Base-by-base conservation (phyloP, 2,329 filamentous ascomycete genomes). In the Metarhizium sp. region DNA sequence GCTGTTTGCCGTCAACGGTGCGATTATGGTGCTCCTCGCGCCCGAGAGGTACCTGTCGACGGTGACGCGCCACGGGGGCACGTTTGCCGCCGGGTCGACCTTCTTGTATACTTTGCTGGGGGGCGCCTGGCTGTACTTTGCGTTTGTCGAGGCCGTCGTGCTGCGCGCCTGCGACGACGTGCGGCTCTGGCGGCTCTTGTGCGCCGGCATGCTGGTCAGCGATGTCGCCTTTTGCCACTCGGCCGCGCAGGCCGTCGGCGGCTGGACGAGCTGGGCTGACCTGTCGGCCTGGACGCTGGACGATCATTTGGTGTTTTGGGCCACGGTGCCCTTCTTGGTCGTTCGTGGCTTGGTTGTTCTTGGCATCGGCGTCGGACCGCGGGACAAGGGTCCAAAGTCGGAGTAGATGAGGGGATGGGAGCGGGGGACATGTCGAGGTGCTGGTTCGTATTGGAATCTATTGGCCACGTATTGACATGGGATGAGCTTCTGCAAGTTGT, bases 121-220 rank as follows among this genome's bases (percentile, higher is more conserved):
- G 13, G 53, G 53, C 20, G 47, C 55, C 38, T 58, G 60, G 67
- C 62, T 72, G 16, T 63, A 66, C 59, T 70, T 73, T 55, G 70
- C 70, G 53, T 71, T 72, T 59, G 63, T 66, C 59, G 66, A 69
- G 58, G 69, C 64, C 40, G 63, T 73, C 14, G 63, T 73, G 18
- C 59, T 73, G 59, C 64, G 67, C 4, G 36, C 63, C 34, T 66
- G 62, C 16, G 66, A 67, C 46, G 69, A 73, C 56, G 54, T 63
- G 8, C 58, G 62, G 1, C 60, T 73, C 25, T 74, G 71, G 71
- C 62, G 66, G 29, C 46, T 69, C 42, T 55, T 72, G 51, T 71
- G 66, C 55, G 58, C 58, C 18, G 68, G 68, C 11, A 71, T 71
- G 68, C 61, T 72, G 34, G 58, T 71, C n/a, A 70, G 67, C 55